These are phyloP conservation scores for Scytalidium lignicola DNA, from an alignment of 2,329 filamentous ascomycete genomes.

Conservation along the genomic window DNA sequence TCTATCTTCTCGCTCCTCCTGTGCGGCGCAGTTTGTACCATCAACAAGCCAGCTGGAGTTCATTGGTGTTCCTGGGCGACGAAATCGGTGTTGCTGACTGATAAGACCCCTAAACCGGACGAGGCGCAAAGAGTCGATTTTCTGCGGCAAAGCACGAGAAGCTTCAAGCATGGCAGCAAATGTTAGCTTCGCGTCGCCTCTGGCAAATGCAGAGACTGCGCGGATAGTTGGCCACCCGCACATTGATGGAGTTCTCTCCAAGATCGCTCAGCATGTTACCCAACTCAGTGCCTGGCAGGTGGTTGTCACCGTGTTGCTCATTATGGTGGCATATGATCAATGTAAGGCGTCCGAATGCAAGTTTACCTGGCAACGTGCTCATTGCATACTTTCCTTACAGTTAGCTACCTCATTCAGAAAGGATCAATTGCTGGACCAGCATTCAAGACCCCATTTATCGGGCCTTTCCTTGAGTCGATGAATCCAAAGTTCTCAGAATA, in stretches of 20 bases:
- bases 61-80: too few species aligned
- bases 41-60: too few species aligned
- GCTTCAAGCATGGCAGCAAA: slow-evolving; percentile 10
- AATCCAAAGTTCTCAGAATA: slow-evolving; percentile 91
- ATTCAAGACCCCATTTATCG: slow-evolving; percentile 81
- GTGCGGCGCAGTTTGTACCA: too few species aligned
- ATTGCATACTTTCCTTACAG: slow-evolving; percentile 36
- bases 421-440: slow-evolving; percentile 69
- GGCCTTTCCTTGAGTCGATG: slow-evolving; percentile 90
- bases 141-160: background rate
- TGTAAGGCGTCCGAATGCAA: slow-evolving; percentile 50
- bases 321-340: slow-evolving; percentile 83
- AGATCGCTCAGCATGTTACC: slow-evolving; percentile 7
- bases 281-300: slow-evolving; percentile 56
- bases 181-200: slow-evolving; percentile 25
- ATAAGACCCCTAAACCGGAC: background rate
- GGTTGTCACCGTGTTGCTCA: slow-evolving; percentile 62
- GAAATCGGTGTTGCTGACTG: too few species aligned
- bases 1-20: too few species aligned
- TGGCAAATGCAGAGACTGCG: slow-evolving; percentile 25
- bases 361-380: background rate
- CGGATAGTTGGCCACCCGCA: slow-evolving; percentile 19
- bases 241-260: slow-evolving; percentile 17
- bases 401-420: slow-evolving; percentile 70
- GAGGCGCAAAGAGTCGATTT: background rate